Evolutionary conservation across 2,329 filamentous ascomycete species (phyloP).

Genomic region (Aciculosporium take): DNA sequence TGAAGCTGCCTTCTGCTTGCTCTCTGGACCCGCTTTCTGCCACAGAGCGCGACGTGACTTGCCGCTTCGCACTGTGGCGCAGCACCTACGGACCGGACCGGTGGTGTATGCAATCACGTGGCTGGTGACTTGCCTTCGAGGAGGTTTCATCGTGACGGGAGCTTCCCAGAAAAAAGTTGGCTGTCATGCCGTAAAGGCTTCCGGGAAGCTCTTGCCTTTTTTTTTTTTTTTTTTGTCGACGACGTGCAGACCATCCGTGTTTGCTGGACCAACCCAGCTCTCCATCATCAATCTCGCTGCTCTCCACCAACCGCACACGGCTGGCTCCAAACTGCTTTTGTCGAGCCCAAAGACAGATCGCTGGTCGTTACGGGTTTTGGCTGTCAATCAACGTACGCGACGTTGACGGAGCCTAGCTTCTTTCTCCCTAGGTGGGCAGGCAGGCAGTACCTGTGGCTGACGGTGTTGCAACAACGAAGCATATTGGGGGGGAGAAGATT

Average conservation of each 20-base stretch:
- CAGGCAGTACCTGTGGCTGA: background rate
- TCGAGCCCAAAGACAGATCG: background rate
- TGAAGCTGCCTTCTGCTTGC: constrained; percentile 31
- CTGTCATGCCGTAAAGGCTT: too few relatives aligned
- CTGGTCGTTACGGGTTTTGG: background rate
- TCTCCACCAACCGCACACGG: too few relatives aligned
- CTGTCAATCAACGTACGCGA: background rate
- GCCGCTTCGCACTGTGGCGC: background rate
- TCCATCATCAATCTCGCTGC: too few relatives aligned
- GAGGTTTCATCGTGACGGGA: too few relatives aligned
- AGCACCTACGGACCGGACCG: background rate
- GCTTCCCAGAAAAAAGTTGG: too few relatives aligned
- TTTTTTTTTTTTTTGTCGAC: too few relatives aligned
- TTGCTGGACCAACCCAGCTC: too few relatives aligned
- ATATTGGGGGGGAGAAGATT: too few relatives aligned
- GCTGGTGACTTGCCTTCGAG: too few relatives aligned
- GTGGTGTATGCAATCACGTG: background rate
- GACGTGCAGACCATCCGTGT: too few relatives aligned
- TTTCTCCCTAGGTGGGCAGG: background rate
- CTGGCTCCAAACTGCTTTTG: too few relatives aligned
- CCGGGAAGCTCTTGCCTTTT: too few relatives aligned
- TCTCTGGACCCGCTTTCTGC: background rate
- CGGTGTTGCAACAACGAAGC: background rate
- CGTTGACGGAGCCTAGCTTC: background rate
- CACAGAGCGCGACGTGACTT: background rate